phyloP scores from a whole-genome alignment of 257 asterid genomes.

The Scutellaria galericulata region DNA sequence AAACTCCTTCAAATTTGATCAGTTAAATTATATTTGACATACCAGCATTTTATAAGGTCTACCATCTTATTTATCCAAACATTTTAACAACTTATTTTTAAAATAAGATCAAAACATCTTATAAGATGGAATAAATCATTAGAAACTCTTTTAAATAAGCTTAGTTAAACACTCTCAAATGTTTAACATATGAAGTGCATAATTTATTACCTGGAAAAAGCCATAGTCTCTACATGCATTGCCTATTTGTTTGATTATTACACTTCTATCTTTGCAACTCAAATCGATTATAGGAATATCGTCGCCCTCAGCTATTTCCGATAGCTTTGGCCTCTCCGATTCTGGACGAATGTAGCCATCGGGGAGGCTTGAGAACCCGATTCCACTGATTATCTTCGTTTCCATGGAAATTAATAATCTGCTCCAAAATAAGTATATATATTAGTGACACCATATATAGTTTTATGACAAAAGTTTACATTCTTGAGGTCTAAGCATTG shows the following conservation, averaged over 20 bases:
- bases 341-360: slow-evolving; percentile 47
- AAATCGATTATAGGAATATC: slow-evolving; percentile 52
- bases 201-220: slow-evolving; percentile 50
- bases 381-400: slow-evolving; percentile 51
- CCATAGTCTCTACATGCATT: slow-evolving; percentile 52
- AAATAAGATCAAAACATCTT: too few relatives aligned
- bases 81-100: too few relatives aligned
- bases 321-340: slow-evolving; percentile 51
- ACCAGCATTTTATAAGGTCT: too few relatives aligned
- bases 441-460: neutral
- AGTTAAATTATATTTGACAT: too few relatives aligned
- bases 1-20: too few relatives aligned
- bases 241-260: slow-evolving; percentile 40
- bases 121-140: too few relatives aligned
- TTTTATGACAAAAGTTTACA: too few relatives aligned
- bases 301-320: slow-evolving; percentile 36
- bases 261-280: slow-evolving; percentile 37
- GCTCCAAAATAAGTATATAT: neutral
- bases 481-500: too few relatives aligned
- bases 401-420: slow-evolving; percentile 31
- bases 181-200: neutral
- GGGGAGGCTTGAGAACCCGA: slow-evolving; percentile 46
- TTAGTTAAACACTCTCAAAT: too few relatives aligned
- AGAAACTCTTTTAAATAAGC: too few relatives aligned
- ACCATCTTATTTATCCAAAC: too few relatives aligned